Evolutionary conservation across 805 yeast genomes (phyloP), one percentile per base, ranked within the genome.

Genomic region (Henningerozyma blattae): DNA sequence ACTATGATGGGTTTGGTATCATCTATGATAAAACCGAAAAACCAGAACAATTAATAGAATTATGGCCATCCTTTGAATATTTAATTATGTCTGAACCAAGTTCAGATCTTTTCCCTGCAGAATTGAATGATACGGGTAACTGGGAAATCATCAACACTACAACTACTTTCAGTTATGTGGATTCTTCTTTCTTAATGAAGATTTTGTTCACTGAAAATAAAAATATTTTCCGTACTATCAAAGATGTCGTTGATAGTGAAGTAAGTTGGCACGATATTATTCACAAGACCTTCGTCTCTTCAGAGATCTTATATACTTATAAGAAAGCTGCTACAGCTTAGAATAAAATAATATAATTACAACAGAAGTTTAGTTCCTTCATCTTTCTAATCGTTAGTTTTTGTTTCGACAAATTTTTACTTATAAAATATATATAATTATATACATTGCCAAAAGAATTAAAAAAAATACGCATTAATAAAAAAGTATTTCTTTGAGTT

Each of bases 1-100:
- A 70, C 32, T 41, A 41, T 12, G 53, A 45, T 3, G 16, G 28
- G 3, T 45, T 56, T 27, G 48, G 50, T 27, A 50, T 68, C 28
- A 52, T 39, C 8, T 89, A 84, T 49, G 95, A 89, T 54, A 85
- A 79, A 49, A 72, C 91, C 0, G 96, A 89, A 50, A 61, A 67
- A 32, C 41, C 41, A 3, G 46, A 42, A 0, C 53, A 42, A 3
- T 52, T 81, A 30, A 34, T 36, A 12, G 44, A 42, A 1, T 34
- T 56, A n/a, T 73, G 78, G 77, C 45, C 54, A 3, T 33, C 57
- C 0, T 73, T 72, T 44, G 70, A 74, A 35, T 75, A 62, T 43
- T 54, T 75, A 22, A 66, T 77, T 28, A 61, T 73, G 3, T 27
- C 45, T 12, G 48, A 47, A 18, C 28, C 40, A 3, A 24, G 35